phyloP scores from a whole-genome alignment of 345 rosid genomes.

The Balakata baccata region DNA sequence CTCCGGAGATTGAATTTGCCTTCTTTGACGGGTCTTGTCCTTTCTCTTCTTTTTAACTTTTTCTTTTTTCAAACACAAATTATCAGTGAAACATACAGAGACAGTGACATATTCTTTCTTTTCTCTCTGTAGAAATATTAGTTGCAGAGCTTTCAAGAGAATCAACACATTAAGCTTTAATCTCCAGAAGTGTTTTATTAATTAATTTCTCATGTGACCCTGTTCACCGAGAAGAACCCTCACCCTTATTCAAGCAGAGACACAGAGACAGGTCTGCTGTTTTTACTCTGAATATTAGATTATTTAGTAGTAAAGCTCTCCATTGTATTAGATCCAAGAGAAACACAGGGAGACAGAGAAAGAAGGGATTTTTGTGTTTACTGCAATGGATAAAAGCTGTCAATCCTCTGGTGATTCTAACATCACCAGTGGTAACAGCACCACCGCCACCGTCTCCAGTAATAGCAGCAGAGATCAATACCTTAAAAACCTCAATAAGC shows the following conservation, averaged over 20 bases:
- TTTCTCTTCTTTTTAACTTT: too few relatives aligned
- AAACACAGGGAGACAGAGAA: background rate
- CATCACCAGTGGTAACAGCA: conserved; percentile 29
- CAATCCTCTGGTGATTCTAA: conserved; percentile 46
- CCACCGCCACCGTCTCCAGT: conserved; percentile 15
- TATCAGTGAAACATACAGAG: too few relatives aligned
- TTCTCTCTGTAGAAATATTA: too few relatives aligned
- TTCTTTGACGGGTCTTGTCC: too few relatives aligned
- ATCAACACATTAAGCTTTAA: too few relatives aligned
- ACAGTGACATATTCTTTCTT: too few relatives aligned
- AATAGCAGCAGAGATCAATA: conserved; percentile 16
- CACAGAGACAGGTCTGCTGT: background rate
- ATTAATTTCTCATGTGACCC: background rate
- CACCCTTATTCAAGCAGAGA: background rate
- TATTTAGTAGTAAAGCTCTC: background rate
- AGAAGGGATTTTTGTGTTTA: background rate
- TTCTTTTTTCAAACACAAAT: too few relatives aligned
- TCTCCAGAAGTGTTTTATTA: too few relatives aligned
- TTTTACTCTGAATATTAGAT: background rate
- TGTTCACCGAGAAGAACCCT: background rate
- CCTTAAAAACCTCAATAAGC: conserved; percentile 70
- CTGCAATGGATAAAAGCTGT: conserved; percentile 55
- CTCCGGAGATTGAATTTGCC: too few relatives aligned
- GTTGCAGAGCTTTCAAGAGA: too few relatives aligned
- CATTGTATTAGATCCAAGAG: conserved; percentile 15